These are phyloP conservation scores for Vitis labrusca DNA, from an alignment of 164 flowering plant species.

Conservation along the genomic window DNA sequence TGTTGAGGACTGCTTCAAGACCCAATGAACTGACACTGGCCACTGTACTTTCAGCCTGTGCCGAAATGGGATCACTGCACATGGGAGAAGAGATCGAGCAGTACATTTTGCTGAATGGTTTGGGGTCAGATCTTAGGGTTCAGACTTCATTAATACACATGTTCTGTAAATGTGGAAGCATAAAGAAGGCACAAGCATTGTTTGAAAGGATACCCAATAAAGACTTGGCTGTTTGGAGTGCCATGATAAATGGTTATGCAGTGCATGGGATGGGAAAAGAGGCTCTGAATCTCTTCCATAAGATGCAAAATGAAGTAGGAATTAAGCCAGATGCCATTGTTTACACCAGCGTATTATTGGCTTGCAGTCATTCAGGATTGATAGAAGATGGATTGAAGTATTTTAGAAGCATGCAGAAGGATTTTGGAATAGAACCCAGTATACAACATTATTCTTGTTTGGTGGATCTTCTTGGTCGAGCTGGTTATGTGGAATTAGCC, in stretches of 20 bases:
- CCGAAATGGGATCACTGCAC: conserved; percentile 40
- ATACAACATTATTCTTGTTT: conserved; percentile 32
- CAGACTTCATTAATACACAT: conserved; percentile 41
- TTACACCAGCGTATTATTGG: conserved; percentile 29
- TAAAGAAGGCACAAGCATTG: conserved; percentile 28
- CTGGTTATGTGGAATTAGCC: conserved; percentile 33
- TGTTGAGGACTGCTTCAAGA: conserved; percentile 17
- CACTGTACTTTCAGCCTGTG: conserved; percentile 38
- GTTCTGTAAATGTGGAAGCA: conserved; percentile 45
- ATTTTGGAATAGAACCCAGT: conserved; percentile 30
- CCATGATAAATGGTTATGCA: conserved; percentile 43
- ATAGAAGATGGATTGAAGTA: conserved; percentile 33
- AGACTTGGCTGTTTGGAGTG: conserved; percentile 45
- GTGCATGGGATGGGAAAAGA: conserved; percentile 38
- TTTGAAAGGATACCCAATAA: conserved; percentile 24
- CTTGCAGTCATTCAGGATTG: conserved; percentile 41
- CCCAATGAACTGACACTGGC: conserved; percentile 36
- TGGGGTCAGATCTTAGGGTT: conserved; percentile 25
- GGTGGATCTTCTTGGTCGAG: conserved; percentile 8
- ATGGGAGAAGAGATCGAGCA: conserved; percentile 30
- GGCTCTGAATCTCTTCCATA: conserved; percentile 31
- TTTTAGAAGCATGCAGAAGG: conserved; percentile 30
- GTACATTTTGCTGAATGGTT: conserved; percentile 23
- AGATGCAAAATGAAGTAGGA: conserved; percentile 26
- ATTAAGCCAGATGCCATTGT: conserved; percentile 32